These are phyloP conservation scores for Dendrobium catenatum DNA, from an alignment of 106 monocot species.

Conservation along the genomic window DNA sequence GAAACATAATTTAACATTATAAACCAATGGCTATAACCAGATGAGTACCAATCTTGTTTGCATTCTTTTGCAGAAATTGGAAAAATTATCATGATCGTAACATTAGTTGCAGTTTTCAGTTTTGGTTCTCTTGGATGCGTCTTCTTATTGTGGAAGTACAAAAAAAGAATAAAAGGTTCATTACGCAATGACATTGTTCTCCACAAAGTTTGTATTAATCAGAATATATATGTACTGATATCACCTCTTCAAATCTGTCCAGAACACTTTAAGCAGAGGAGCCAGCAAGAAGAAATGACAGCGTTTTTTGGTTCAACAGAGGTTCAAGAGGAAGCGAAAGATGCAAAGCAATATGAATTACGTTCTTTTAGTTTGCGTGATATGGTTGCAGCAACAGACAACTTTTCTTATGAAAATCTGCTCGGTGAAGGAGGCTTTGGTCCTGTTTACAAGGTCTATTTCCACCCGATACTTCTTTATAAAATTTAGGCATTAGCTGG, in stretches of 20 bases:
- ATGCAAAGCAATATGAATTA: too few species aligned
- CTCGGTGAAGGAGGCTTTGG: conserved; percentile 30
- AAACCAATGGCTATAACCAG: background rate
- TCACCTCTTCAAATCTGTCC: too few species aligned
- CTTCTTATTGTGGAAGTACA: conserved; percentile 6
- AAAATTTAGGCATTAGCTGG: too few species aligned
- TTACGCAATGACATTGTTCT: too few species aligned
- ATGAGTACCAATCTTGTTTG: background rate
- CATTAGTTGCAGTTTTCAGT: background rate
- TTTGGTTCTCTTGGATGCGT: background rate
- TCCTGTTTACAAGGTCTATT: background rate
- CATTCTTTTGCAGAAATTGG: background rate
- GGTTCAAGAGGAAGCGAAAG: too few species aligned
- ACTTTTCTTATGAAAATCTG: conserved; percentile 12
- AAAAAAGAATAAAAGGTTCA: conserved; percentile 1
- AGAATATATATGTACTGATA: too few species aligned
- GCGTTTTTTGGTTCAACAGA: too few species aligned
- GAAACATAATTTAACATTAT: background rate
- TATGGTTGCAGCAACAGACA: conserved; percentile 5
- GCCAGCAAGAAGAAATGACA: too few species aligned
- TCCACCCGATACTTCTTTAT: too few species aligned
- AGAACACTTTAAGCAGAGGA: too few species aligned
- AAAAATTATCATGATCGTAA: background rate
- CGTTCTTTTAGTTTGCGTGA: too few species aligned
- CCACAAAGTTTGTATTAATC: too few species aligned